Conservation (phyloP, 2,329 filamentous ascomycete genomes). For the Colletotrichum horii region DNA sequence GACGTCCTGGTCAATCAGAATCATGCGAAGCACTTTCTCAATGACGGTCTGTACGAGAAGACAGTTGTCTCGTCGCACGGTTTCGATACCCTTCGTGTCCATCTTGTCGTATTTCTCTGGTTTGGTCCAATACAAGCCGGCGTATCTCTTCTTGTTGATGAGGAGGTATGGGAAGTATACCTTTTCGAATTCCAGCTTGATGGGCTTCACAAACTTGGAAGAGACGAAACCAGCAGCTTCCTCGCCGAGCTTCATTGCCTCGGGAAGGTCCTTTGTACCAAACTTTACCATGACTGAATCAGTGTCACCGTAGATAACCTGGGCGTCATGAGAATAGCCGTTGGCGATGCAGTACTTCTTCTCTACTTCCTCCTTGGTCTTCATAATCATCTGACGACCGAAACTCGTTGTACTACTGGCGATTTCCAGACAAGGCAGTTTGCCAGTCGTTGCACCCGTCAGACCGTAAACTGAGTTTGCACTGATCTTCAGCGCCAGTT, state of each 20-base stretch:
- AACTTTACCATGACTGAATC: constrained; percentile 99
- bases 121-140: constrained; percentile 96
- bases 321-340: constrained; percentile 90
- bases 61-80: constrained; percentile 95
- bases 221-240: constrained; percentile 91
- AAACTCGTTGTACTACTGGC: constrained; percentile 97
- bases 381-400: constrained; percentile 98
- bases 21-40: constrained; percentile 93
- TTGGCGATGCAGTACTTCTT: constrained; percentile 88
- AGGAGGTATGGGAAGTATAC: constrained; percentile 97
- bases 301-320: constrained; percentile 98
- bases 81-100: constrained; percentile 99
- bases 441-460: constrained; percentile 94
- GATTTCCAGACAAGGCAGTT: constrained; percentile 92
- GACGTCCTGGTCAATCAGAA: constrained; percentile 91
- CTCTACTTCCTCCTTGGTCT: constrained; percentile 95
- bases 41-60: constrained; percentile 95
- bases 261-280: constrained; percentile 82
- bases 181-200: constrained; percentile 99
- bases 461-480: constrained; percentile 98
- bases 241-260: constrained; percentile 94
- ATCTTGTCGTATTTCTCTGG: constrained; percentile 97
- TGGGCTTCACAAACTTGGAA: constrained; percentile 90
- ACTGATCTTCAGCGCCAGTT: constrained; percentile 93
- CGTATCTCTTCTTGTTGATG: constrained; percentile 99